These are phyloP conservation scores for Gossypium rotundifolium DNA, from an alignment of 345 rosid species.

Conservation along the genomic window DNA sequence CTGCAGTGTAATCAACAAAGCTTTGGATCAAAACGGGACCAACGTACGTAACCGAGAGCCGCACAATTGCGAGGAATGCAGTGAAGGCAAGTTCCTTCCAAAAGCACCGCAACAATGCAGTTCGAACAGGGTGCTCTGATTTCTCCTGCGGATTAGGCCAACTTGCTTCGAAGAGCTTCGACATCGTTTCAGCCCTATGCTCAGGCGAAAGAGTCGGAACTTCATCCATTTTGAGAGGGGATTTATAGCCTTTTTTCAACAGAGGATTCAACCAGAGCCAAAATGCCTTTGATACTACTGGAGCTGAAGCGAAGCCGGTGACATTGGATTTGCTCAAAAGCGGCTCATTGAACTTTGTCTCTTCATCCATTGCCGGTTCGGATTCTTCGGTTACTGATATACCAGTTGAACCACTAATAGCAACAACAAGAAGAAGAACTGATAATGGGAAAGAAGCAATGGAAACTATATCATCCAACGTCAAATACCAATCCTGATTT, in stretches of 20 bases:
- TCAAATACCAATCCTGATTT: slow-evolving; percentile 24
- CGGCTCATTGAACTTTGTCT: slow-evolving; percentile 26
- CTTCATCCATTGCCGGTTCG: slow-evolving; percentile 27
- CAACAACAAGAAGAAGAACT: slow-evolving; percentile 38
- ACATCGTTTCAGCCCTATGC: slow-evolving; percentile 77
- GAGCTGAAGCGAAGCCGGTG: slow-evolving; percentile 66
- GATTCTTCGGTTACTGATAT: slow-evolving; percentile 26
- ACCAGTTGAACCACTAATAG: slow-evolving; percentile 74
- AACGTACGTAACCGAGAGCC: slow-evolving; percentile 69
- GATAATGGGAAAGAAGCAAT: slow-evolving; percentile 51
- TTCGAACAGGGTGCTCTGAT: slow-evolving; percentile 56
- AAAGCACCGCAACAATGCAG: slow-evolving; percentile 64
- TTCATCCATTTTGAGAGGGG: slow-evolving; percentile 65
- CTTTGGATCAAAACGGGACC: slow-evolving; percentile 82
- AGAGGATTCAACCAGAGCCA: slow-evolving; percentile 97
- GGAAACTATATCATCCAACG: slow-evolving; percentile 53
- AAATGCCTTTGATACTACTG: slow-evolving; percentile 51
- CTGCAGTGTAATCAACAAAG: slow-evolving; percentile 74
- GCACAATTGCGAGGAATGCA: slow-evolving; percentile 62
- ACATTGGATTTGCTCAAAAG: slow-evolving; percentile 40
- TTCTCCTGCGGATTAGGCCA: slow-evolving; percentile 80
- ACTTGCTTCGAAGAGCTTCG: slow-evolving; percentile 44
- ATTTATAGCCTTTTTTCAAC: slow-evolving; percentile 62
- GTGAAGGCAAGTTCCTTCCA: slow-evolving; percentile 75
- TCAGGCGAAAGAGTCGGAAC: slow-evolving; percentile 71